Base-by-base conservation (phyloP, 176 grass and related monocot genomes). In the Carex cristatella region DNA sequence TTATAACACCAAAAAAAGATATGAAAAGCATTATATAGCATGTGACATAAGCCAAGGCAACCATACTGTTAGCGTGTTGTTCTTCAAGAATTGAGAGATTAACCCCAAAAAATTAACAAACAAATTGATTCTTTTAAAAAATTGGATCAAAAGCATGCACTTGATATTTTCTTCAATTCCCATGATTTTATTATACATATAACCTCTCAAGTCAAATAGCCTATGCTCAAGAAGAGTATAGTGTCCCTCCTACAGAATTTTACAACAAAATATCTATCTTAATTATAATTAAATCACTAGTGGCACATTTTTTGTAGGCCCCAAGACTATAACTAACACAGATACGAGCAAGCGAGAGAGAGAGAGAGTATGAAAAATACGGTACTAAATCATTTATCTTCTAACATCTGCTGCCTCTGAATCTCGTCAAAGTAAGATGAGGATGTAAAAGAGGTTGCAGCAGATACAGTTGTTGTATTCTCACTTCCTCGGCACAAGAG, bases 391-490 rank as follows among this genome's bases (percentile, higher is more conserved):
- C 37, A 57, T 91, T 84, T 81, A 86, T 91, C 89, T 53, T 93
- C 94, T 54, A 96, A 79, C 86, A 88, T 91, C 15, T 85, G 81
- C 46, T 89, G 89, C 84, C 86, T 89, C 65, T 88, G 85, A 77
- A 96, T 89, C 66, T 91, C 91, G 58, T 73, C 86, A 85, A 88
- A 73, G 80, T 87, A 90, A 0, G 84, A 55, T n/a, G 74, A 79
- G 51, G 74, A 35, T 79, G 79, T 84, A 48, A 92, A 93, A 78
- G 87, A 87, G 80, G 83, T 59, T 70, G 32, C 31, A 38, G 81
- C 84, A 75, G 83, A 85, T 84, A 77, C 85, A n/a, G 55, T 35
- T 42, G 42, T 65, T 42, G 42, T 65, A 69, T 90, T 97, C 19
- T 83, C 63, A 76, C 80, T 97, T 75, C 71, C 82, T 77, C 87